Percentiles rank a stretch among this genome's conserved stretches.
phyloP scores from a whole-genome alignment of 139 green algal genomes.

The Closterium sp. region DNA sequence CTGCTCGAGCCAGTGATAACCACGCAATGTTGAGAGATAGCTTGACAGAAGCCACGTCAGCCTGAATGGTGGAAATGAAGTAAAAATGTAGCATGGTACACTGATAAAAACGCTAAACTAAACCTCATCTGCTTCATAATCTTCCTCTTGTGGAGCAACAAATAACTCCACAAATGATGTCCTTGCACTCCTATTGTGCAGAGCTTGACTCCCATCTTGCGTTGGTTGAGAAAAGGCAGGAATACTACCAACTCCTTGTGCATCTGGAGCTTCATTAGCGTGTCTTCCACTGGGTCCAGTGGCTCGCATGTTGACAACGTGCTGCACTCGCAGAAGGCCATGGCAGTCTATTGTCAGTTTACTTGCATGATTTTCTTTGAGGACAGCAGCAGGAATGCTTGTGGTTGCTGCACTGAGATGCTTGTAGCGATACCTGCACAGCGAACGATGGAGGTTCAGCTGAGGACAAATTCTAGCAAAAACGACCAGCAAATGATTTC shows the following conservation, averaged over 20 bases:
- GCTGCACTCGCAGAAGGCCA: slow-evolving; percentile 49
- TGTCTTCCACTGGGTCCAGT: neutral
- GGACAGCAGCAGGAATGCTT: slow-evolving; percentile 39
- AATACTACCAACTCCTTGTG: neutral
- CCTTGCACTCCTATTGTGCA: slow-evolving; percentile 13
- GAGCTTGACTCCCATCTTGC: neutral
- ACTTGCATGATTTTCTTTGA: slow-evolving; percentile 49
- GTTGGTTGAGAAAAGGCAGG: slow-evolving; percentile 1
- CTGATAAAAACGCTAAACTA: neutral
- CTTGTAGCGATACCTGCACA: slow-evolving; percentile 55
- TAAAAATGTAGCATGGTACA: neutral
- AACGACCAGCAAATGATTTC: neutral
- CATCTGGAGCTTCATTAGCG: neutral
- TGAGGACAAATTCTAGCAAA: neutral
- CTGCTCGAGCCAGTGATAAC: neutral
- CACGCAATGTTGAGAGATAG: neutral
- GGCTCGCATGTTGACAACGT: slow-evolving; percentile 38
- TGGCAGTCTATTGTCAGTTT: slow-evolving; percentile 45
- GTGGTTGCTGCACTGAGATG: slow-evolving; percentile 43
- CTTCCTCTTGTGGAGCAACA: slow-evolving; percentile 51
- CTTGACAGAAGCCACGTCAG: neutral
- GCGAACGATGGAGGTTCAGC: neutral
- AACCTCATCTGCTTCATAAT: neutral
- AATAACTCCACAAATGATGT: slow-evolving; percentile 53
- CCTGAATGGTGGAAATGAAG: neutral